Percentiles rank a stretch among this genome's conserved stretches.
Evolutionary conservation across 257 asterid species (phyloP).

Genomic region (Agastache rugosa): DNA sequence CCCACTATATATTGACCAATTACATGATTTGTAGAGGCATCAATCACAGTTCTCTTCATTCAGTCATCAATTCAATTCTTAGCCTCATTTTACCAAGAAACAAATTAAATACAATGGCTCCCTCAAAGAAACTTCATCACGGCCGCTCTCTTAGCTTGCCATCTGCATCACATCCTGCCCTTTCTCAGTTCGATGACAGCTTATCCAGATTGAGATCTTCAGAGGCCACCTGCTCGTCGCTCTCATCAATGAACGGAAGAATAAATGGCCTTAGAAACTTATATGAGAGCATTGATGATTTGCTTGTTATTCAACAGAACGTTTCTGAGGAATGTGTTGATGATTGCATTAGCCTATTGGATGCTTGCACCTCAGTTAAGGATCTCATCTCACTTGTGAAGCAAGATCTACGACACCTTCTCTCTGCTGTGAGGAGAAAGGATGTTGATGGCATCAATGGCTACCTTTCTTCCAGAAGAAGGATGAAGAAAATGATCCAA

Average conservation of each 20-base stretch:
- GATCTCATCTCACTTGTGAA: conserved; percentile 40
- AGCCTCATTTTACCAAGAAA: neutral
- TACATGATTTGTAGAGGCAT: neutral
- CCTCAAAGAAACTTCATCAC: conserved; percentile 41
- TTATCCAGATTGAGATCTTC: conserved; percentile 38
- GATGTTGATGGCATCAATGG: conserved; percentile 20
- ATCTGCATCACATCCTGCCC: conserved; percentile 28
- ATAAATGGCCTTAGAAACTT: conserved; percentile 34
- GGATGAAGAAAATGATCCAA: conserved; percentile 45
- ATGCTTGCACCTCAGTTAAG: conserved; percentile 36
- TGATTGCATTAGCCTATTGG: no score
- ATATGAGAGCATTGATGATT: conserved; percentile 40
- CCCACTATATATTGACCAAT: neutral
- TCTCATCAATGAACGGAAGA: conserved; percentile 30
- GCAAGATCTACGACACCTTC: conserved; percentile 34
- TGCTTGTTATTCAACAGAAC: conserved; percentile 30
- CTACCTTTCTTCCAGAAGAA: conserved; percentile 31
- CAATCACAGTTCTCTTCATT: conserved; percentile 22
- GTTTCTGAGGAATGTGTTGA: no score
- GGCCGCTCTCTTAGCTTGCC: conserved; percentile 57
- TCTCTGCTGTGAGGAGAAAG: conserved; percentile 46
- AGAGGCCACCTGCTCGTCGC: conserved; percentile 19
- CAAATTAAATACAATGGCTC: conserved; percentile 45
- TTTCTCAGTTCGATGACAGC: conserved; percentile 41
- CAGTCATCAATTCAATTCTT: neutral